Base-by-base conservation (phyloP, 2,329 filamentous ascomycete species). In the Hypocreales sp. region DNA sequence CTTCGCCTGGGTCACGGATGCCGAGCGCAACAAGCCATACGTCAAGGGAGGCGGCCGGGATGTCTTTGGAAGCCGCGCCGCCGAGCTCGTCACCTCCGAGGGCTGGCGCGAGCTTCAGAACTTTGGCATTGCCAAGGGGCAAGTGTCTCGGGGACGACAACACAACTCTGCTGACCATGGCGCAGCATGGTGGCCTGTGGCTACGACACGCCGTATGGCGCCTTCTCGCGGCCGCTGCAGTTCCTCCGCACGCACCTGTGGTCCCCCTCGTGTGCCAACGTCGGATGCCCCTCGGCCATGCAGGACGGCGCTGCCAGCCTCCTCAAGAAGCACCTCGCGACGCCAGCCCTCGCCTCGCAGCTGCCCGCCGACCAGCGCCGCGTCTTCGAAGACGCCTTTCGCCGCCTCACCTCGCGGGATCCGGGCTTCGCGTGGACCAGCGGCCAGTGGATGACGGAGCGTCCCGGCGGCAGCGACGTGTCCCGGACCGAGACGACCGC, bases 371-470 rank as follows among this genome's bases (percentile, higher is more conserved):
- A 43, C 2, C 45, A 56, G 34, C 49, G 50, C 7, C 36, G 38
- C 12, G 61, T 72, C 1, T 59, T 72, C 25, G 51, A 61, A 20
- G 57, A 65, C 22, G 66, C 65, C 4, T 70, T 61, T 35, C 41
- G 50, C 5, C 61, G 62, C 9, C 50, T 79, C 4, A 67, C 55
- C 2, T 67, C 63, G 4, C 55, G 64, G 5, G 58, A 75, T 15
- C 41, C 50, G 0, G 23, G 17, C 4, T 36, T 48, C 12, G 66
- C 68, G 1, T 82, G 76, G 77, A 82, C 75, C 0, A 77, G 67
- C 22, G 76, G 76, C 0, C 77, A 82, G 44, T 82, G 78, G 77
- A 81, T 82, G 77, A 82, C 77, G 0, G 76, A 81, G 39, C 60
- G 76, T 3, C 60, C 62, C 0, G 76, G 76, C 2, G 77, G 76